phyloP scores from a whole-genome alignment of 768 basidiomycete species.

The Pluteus cervinus region DNA sequence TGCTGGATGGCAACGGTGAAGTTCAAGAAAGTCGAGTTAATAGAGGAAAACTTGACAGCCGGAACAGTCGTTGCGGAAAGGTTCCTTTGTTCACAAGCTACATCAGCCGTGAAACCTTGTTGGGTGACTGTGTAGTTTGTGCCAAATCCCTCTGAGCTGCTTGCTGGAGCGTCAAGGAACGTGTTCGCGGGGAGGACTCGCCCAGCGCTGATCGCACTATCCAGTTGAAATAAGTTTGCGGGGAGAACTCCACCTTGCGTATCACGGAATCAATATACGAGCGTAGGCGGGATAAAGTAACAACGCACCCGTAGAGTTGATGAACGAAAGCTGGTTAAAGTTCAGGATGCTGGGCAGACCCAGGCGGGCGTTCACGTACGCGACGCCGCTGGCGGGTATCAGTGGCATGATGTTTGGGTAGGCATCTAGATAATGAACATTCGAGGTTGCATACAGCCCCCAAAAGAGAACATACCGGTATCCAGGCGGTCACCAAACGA shows the following conservation, averaged over 20 bases:
- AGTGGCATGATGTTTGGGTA: conserved; percentile 12
- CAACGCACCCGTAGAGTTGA: conserved; percentile 14
- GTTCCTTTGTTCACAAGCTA: conserved; percentile 9
- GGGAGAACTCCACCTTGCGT: conserved; percentile 12
- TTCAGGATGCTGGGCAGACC: conserved; percentile 15
- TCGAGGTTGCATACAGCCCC: not conserved
- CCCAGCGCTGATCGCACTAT: too few relatives aligned
- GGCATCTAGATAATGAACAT: conserved; percentile 5
- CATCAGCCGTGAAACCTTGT: conserved; percentile 16
- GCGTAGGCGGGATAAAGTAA: not conserved
- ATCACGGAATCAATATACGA: too few relatives aligned
- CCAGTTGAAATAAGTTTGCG: too few relatives aligned
- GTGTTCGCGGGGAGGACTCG: too few relatives aligned
- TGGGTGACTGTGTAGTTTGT: conserved; percentile 15
- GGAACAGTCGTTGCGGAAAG: conserved; percentile 11
- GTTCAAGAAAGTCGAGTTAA: conserved; percentile 6
- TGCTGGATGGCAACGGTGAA: conserved; percentile 11
- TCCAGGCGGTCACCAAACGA: conserved; percentile 9
- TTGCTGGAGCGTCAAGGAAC: too few relatives aligned
- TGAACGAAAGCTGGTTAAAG: conserved; percentile 17
- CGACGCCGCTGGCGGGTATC: conserved; percentile 10
- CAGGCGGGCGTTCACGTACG: conserved; percentile 11
- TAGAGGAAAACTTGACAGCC: conserved; percentile 7
- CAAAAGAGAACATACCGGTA: conserved; percentile 5
- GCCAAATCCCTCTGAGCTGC: too few relatives aligned